Evolutionary conservation across 2,329 filamentous ascomycete species (phyloP), one percentile per base, ranked within the genome.

Genomic region (Furcasterigmium furcatum): DNA sequence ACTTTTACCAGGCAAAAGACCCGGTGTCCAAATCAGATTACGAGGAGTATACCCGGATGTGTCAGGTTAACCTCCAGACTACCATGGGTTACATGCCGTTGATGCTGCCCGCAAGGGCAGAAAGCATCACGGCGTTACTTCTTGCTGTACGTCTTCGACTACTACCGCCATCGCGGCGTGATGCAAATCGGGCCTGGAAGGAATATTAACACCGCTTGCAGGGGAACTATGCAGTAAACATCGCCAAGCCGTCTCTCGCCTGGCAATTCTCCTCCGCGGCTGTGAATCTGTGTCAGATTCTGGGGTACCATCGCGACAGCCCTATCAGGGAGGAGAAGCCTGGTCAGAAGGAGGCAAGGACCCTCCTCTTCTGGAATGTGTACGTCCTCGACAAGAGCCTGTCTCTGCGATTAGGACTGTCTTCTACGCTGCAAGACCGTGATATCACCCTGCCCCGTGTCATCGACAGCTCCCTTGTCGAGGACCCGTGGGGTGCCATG

Each of bases 201-300:
- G 14, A 13, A n/a, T 14, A 13, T 19, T 45, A 5, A 46, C 10
- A 32, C 22, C 29, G 19, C 24, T 21, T 8, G 14, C 41, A 85
- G 79, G 72, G 78, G 5, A 64, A 80, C n/a, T 80, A 84, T 53
- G 74, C 81, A 12, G 74, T 85, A 40, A 81, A 85, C 49, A 70
- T 76, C 13, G 82, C 80, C 4, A 78, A 80, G 32, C 79, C 81
- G 1, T 80, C 79, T 0, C 70, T 86, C 4, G 79, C 79, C n/a
- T 84, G 81, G 76, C 76, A 80, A n/a, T 65, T 86, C 16, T 76
- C 74, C 20, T 77, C 75, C 7, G 73, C 74, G 16, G 82, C 82
- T 0, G 75, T 77, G 12, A 73, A 78, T 43, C 67, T 87, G 43
- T 84, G 80, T 51, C 79, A 83, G 53, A 77, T 76, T 0, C 73